Conservation (phyloP, 2,329 filamentous ascomycete genomes). For the Dothideomycetes sp. region DNA sequence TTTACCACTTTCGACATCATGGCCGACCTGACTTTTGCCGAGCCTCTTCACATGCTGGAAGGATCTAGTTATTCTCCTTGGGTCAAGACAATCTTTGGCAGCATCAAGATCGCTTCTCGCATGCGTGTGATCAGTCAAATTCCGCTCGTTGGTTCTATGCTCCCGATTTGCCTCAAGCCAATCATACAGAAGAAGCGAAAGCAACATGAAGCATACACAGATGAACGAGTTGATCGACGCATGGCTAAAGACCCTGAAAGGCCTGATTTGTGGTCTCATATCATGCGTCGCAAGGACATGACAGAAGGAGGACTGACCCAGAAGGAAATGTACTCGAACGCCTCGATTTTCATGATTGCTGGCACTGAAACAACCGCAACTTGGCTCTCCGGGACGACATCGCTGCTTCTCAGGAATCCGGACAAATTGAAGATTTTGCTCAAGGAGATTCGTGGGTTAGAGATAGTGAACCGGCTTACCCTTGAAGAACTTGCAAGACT, state of each 20-base stretch:
- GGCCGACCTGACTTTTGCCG: constrained; percentile 23
- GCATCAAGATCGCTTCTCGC: constrained; percentile 4
- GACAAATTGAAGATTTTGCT: constrained; percentile 23
- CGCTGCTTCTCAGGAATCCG: constrained; percentile 36
- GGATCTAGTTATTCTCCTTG: constrained; percentile 10
- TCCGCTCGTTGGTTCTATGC: not conserved
- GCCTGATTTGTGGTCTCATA: constrained; percentile 24
- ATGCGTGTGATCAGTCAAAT: not conserved
- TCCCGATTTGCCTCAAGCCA: not conserved
- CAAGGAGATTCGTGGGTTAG: constrained; percentile 27
- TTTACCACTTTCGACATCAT: constrained; percentile 17
- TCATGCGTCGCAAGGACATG: constrained; percentile 15
- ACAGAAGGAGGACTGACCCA: constrained; percentile 15
- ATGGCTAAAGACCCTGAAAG: constrained; percentile 17
- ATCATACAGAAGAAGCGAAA: not conserved
- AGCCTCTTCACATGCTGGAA: constrained; percentile 25
- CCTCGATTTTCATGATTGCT: constrained; percentile 28
- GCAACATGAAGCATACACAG: constrained; percentile 4
- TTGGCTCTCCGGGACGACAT: constrained; percentile 25
- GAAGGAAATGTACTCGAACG: constrained; percentile 27
- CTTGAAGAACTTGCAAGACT: constrained; percentile 26
- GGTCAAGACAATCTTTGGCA: constrained; percentile 14
- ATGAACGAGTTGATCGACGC: constrained; percentile 22
- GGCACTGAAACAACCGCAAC: constrained; percentile 33
- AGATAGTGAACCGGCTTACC: constrained; percentile 21